These are phyloP conservation scores for Hypericum androsaemum DNA, from an alignment of 345 rosid species.

Conservation along the genomic window DNA sequence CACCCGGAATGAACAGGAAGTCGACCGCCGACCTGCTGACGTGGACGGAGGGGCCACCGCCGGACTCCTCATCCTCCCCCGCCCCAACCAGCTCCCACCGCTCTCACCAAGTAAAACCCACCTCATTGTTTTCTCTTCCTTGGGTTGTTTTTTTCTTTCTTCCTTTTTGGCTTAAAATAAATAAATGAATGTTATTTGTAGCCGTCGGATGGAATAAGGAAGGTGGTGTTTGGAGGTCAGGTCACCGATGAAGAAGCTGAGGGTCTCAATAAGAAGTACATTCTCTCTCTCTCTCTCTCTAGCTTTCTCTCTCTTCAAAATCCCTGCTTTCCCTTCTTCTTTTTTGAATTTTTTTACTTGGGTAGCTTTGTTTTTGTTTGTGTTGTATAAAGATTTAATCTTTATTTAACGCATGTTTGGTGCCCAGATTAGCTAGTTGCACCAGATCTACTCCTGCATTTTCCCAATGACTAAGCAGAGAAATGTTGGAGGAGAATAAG, in stretches of 20 bases:
- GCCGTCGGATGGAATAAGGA: slow-evolving; percentile 19
- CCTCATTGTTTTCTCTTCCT: background rate
- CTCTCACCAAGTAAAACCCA: slow-evolving; percentile 10
- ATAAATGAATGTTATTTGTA: slow-evolving; percentile 5
- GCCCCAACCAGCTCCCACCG: slow-evolving; percentile 5
- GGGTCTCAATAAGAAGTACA: slow-evolving; percentile 14
- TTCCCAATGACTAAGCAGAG: too few relatives aligned
- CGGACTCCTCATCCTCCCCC: slow-evolving; percentile 5
- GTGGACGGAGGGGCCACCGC: slow-evolving; percentile 15
- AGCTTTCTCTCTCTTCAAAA: background rate
- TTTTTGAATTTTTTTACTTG: background rate
- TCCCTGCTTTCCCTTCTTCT: background rate
- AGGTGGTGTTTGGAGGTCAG: slow-evolving; percentile 22
- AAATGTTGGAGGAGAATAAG: too few relatives aligned
- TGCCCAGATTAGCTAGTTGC: too few relatives aligned
- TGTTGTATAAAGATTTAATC: too few relatives aligned
- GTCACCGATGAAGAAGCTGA: slow-evolving; percentile 21
- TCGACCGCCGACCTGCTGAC: slow-evolving; percentile 24
- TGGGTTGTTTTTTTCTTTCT: background rate
- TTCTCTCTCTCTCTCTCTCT: background rate
- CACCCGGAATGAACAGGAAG: slow-evolving; percentile 13
- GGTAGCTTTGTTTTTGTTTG: too few relatives aligned
- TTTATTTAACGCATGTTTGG: too few relatives aligned
- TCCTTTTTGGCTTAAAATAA: background rate
- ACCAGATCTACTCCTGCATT: slow-evolving; percentile 15